Evolutionary conservation across 2,329 filamentous ascomycete species (phyloP), one percentile per base, ranked within the genome.

Genomic region (Colletotrichum simmondsii): DNA sequence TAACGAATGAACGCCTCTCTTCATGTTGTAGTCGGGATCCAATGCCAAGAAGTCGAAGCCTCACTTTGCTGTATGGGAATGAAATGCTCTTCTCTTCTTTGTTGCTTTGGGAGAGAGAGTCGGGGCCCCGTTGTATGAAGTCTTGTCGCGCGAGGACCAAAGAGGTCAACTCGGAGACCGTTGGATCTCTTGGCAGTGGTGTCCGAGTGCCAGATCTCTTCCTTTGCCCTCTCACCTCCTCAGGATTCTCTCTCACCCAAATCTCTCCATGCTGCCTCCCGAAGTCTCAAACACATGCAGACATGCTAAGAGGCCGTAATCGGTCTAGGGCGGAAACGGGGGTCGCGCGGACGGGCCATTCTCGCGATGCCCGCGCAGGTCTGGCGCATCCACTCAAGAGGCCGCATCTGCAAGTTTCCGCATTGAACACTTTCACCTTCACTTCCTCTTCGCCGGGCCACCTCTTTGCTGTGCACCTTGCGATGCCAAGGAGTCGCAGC

Each of bases 151-250:
- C 66, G 32, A 52, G 54, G 32, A 67, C 46, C 35, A 66, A 60
- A 61, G 19, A 37, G 30, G 37, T 42, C 26, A 12, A 56, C 26
- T 24, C 42, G 57, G 65, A 64, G 54, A 59, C 59, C 59, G 65
- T 72, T 72, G 52, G 24, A 72, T 70, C 60, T 72, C 70, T 70
- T 72, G 70, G 70, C 70, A 22, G 16, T 19, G 37, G 37, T 54
- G 59, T 69, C 70, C 60, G 70, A 72, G 70, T 42, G 37, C 70
- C 26, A 69, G 65, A 72, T 67, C 57, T 60, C 37, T 16, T 16
- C 35, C 12, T 42, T 42, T 12, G 12, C 35, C 35, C 35, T 42
- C 35, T 42, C 11, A 35, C 32, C 10, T 35, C 32, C 32, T 12
- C 32, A 5, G 11, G 11, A 35, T 35, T 3, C 32, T 35, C 32